Conservation (phyloP, 2,329 filamentous ascomycete genomes). For the Penicillium sp. region DNA sequence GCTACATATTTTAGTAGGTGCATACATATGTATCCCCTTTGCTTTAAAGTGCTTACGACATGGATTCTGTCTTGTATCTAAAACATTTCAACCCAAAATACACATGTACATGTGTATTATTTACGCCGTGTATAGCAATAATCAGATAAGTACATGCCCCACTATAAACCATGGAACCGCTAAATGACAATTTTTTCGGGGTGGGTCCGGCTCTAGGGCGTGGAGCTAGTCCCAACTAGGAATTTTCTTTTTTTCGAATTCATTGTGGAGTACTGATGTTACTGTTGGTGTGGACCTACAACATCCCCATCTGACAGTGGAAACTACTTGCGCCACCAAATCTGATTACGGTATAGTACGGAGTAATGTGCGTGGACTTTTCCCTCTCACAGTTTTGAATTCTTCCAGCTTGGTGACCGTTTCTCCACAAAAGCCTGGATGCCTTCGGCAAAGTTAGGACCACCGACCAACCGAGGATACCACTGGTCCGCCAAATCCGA, state of each 20-base stretch:
- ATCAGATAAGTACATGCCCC: constrained; percentile 4
- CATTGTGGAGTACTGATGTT: too few relatives aligned
- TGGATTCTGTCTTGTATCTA: not conserved
- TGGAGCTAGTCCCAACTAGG: too few relatives aligned
- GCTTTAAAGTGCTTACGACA: not conserved
- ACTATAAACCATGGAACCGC: not conserved
- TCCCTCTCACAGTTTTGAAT: constrained; percentile 24
- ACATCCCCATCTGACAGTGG: not conserved
- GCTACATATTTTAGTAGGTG: not conserved
- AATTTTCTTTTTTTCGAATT: too few relatives aligned
- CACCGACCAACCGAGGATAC: constrained; percentile 52
- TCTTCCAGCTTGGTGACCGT: constrained; percentile 54
- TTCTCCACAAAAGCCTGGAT: constrained; percentile 67
- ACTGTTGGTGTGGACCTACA: too few relatives aligned
- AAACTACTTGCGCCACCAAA: not conserved
- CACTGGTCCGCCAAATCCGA: constrained; percentile 49
- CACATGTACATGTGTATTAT: too few relatives aligned
- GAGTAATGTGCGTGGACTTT: not conserved
- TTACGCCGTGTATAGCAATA: not conserved
- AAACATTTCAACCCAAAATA: too few relatives aligned
- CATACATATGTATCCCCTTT: not conserved
- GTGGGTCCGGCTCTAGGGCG: too few relatives aligned
- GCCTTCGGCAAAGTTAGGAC: constrained; percentile 65
- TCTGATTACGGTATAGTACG: constrained; percentile 1
- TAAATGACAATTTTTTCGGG: too few relatives aligned